Evolutionary conservation across 345 rosid species (phyloP), one percentile per base, ranked within the genome.

Genomic region (Eucalyptus viminalis): DNA sequence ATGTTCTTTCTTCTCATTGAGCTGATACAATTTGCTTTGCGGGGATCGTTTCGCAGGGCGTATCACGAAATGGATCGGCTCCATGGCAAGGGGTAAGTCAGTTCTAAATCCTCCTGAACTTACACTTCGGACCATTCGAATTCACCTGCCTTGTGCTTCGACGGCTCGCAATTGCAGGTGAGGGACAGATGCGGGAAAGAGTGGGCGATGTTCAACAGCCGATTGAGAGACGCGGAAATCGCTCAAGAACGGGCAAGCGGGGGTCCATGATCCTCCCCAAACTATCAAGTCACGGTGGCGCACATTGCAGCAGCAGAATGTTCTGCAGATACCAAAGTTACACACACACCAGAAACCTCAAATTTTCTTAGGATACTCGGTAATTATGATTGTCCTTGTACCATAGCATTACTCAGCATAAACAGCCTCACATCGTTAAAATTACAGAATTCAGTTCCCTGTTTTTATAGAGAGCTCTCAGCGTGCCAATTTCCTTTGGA

Each of bases 71-170:
- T 47, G 99, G 99, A 72, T 95, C 93, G 91, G 92, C 97, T 12
- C 95, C 99, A 81, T 98, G 99, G 99, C 95, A 94, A 94, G 99
- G 97, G 97, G 99, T 98, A 96, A 88, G 92, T 54, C 16, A 27
- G 47, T 11, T 76, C 29, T 76, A 40, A 76, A 76, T 76, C 83
- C 47, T 76, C 29, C 83, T 40, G 83, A 76, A 76, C 83, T 6
- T 11, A 11, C 83, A 6, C 25, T 76, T 40, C 9, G 44, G 14
- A 72, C 44, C 25, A 72, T 19, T 72, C 2, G 11, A 72, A 37
- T 37, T 34, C 81, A 37, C 81, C 45, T 72, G 19, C 87, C 27
- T 11, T 8, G 43, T 51, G 54, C 60, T 31, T n/a, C 53, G 15
- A 40, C 14, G 17, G 72, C 8, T 24, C 24, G 24, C 86, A 76